These are phyloP conservation scores for Venturia nashicola DNA, from an alignment of 2,329 filamentous ascomycete genomes.

Conservation along the genomic window DNA sequence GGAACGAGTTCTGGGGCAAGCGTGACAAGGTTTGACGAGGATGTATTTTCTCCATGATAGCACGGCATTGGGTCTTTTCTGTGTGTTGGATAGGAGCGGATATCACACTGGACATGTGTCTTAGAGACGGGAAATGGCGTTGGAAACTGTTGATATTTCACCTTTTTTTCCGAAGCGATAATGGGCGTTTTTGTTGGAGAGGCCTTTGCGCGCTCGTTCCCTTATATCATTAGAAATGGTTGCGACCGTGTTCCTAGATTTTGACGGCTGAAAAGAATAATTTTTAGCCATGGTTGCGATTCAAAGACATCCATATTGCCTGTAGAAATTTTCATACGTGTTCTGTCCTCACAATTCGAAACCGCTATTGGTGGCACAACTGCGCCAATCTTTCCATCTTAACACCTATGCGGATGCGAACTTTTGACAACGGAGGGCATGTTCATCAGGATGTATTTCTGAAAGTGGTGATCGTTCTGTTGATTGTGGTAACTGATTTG, in stretches of 20 bases:
- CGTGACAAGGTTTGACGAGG: neutral
- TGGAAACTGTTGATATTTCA: neutral
- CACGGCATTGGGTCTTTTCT: neutral
- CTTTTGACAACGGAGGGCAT: too few relatives aligned
- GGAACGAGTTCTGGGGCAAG: constrained; percentile 24
- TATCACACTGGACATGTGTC: neutral
- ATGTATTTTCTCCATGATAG: neutral
- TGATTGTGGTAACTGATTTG: too few relatives aligned
- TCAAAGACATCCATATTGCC: neutral
- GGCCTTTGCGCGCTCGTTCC: neutral
- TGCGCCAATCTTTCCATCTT: too few relatives aligned
- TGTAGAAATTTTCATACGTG: neutral
- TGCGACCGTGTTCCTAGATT: neutral
- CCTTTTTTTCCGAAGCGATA: neutral
- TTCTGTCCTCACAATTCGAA: too few relatives aligned
- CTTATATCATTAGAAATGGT: neutral
- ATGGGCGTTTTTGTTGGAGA: neutral
- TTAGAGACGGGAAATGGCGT: neutral
- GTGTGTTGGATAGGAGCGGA: neutral
- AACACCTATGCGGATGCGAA: too few relatives aligned
- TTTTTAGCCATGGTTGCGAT: neutral
- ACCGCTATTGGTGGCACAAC: too few relatives aligned
- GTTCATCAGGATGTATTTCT: too few relatives aligned
- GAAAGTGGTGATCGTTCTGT: too few relatives aligned
- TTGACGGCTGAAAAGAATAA: neutral